Evolutionary conservation across 371 early-diverging fungal species (phyloP).

Genomic region (Mucor ambiguus): DNA sequence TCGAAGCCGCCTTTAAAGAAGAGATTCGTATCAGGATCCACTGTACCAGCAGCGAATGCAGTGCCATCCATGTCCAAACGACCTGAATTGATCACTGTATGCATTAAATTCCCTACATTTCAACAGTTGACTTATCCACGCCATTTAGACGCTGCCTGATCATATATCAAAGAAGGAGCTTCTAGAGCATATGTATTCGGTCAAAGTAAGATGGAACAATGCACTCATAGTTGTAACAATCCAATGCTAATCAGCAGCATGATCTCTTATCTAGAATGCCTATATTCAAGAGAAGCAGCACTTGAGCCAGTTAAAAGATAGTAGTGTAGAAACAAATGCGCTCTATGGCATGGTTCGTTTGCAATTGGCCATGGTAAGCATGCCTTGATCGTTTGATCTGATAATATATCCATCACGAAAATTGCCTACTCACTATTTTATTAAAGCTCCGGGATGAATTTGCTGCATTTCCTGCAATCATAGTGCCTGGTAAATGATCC

Average conservation of each 20-base stretch:
- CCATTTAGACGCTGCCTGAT: not conserved
- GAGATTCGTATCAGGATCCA: not conserved
- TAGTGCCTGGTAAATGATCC: not conserved
- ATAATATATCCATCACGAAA: not conserved
- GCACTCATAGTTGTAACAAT: not conserved
- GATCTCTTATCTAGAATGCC: not conserved
- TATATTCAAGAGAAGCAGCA: not conserved
- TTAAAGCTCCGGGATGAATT: conserved; percentile 14
- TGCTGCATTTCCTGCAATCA: conserved; percentile 5
- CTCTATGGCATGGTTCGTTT: not conserved
- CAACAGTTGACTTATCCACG: not conserved
- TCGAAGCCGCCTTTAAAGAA: conserved; percentile 6
- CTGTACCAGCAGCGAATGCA: not conserved
- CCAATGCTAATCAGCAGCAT: not conserved
- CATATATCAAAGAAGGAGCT: conserved; percentile 1
- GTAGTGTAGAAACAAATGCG: not conserved
- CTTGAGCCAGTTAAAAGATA: not conserved
- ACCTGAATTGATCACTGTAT: not conserved
- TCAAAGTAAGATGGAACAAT: conserved; percentile 11
- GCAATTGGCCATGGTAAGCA: conserved; percentile 9
- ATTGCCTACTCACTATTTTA: not conserved
- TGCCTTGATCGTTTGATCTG: not conserved
- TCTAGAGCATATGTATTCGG: not conserved
- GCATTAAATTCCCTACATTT: not conserved
- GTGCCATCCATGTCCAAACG: not conserved